Base-by-base conservation (phyloP, 768 basidiomycete genomes). In the Cytidiella melzeri region DNA sequence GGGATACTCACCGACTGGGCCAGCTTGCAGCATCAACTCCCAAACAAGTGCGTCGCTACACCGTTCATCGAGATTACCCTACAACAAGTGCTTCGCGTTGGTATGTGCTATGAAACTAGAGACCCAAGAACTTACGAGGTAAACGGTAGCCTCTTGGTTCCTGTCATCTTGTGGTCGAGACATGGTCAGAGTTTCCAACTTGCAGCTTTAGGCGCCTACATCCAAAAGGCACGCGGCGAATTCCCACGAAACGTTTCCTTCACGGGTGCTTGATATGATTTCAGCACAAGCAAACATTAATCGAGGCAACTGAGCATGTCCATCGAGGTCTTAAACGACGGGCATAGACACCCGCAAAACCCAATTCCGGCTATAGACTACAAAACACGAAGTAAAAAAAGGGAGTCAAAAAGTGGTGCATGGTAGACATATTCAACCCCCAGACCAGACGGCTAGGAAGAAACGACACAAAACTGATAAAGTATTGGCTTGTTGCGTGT, bases 1-100 rank as follows among this genome's bases (percentile, higher is more conserved):
- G 13, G 39, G 24, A 30, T 41, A 75, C 92, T 62, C 60, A 94
- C 95, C 92, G 43, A 97, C 93, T 56, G 95, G 95, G 6, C 95
- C 95, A n/a, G 95, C 94, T 70, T 98, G 95, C 34, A 99, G 67
- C 95, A 99, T 98, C 41, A 99, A 71, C 72, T 98, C 95, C 95
- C 95, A 98, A 47, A 98, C 75, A 48, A 98, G 74, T 26, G 94
- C 91, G 66, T 98, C 95, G 9, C 88, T 79, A 61, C 89, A 92
- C 49, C 92, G 79, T 67, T 98, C 96, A 64, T 98, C 95, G 24
- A 99, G 79, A 64, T 99, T 98, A 43, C 95, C 95, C 95, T 97
- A 37, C 13, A n/a, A n/a, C n/a, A n/a, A n/a, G n/a, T n/a, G n/a
- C n/a, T n/a, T n/a, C n/a, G n/a, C 26, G 24, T 26, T 18, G 15